Base-by-base conservation (phyloP, 2,329 filamentous ascomycete species). In the Epichloe elymi region DNA sequence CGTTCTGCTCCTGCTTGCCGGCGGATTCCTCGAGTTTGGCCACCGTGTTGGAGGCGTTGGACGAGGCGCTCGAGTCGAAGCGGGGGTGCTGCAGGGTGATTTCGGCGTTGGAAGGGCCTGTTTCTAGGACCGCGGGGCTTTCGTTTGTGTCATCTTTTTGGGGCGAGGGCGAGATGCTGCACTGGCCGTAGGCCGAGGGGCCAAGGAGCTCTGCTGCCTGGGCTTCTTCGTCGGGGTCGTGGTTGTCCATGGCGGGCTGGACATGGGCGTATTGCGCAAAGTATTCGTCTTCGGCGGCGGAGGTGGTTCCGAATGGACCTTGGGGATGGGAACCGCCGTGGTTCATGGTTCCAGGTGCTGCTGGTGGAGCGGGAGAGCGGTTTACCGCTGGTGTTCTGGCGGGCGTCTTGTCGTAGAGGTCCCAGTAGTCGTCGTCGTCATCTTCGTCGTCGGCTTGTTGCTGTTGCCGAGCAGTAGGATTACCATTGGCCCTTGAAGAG, bases 241-340 rank as follows among this genome's bases (percentile, higher is more conserved):
- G 82, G 51, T 80, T 80, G 65, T 91, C 87, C 73, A 91, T 80
- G 35, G 86, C 86, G 2, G 86, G 85, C 63, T 91, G 86, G 8
- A 91, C 85, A 55, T 79, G 73, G 58, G 85, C 82, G 64, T 93
- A 91, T 62, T 84, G 81, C 17, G 83, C 79, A 64, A 80, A 91
- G 65, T 91, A 91, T 42, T 81, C 81, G 45, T 84, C 79, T 55
- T 90, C 86, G 19, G 73, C 71, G 7, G 71, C 70, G 10, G 66
- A 55, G 38, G 48, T 58, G 20, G 51, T 33, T 41, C 58, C 57
- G 49, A 59, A 59, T 36, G 61, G 48, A 26, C 50, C 53, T 17
- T 48, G 52, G 37, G 59, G 49, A 15, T 59, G 56, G 19, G n/a
- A 12, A 12, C 23, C 41, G 19, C 17, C 40, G 40, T 42, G 40